phyloP scores from a whole-genome alignment of 2,329 filamentous ascomycete species.

The Clathrospora elynae region DNA sequence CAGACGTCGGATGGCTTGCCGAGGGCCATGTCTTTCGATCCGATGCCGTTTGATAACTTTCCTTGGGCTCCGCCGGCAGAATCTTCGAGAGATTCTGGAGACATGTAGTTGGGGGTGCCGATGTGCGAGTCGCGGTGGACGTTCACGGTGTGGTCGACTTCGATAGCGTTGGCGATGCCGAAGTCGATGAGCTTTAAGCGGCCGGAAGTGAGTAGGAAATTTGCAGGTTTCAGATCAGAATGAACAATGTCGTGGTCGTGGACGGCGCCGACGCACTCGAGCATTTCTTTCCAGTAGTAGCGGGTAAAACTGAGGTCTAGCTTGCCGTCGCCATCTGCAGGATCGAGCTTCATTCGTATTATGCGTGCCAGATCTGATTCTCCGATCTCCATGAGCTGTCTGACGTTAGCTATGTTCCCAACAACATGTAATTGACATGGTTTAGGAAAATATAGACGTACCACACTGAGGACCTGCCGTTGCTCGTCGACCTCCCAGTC shows the following conservation, averaged over 20 bases:
- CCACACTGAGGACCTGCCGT: slow-evolving; percentile 84
- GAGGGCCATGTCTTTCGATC: slow-evolving; percentile 82
- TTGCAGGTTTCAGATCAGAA: slow-evolving; percentile 94
- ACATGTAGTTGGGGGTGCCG: slow-evolving; percentile 98
- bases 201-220: slow-evolving; percentile 91
- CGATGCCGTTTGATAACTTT: slow-evolving; percentile 44
- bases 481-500: slow-evolving; percentile 94
- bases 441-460: slow-evolving; percentile 53
- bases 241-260: slow-evolving; percentile 93
- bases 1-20: slow-evolving; percentile 96
- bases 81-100: slow-evolving; percentile 89
- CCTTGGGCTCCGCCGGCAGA: slow-evolving; percentile 67
- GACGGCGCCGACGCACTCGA: slow-evolving; percentile 89
- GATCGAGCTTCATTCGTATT: slow-evolving; percentile 68
- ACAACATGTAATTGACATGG: too few species aligned
- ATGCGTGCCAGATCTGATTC: slow-evolving; percentile 91
- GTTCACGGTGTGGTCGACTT: slow-evolving; percentile 93
- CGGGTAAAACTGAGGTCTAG: slow-evolving; percentile 91
- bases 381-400: slow-evolving; percentile 91
- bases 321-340: slow-evolving; percentile 54
- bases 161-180: slow-evolving; percentile 96
- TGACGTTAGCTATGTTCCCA: slow-evolving; percentile 16
- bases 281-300: slow-evolving; percentile 99
- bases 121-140: slow-evolving; percentile 95
- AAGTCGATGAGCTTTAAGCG: slow-evolving; percentile 96